A percentile compares a stretch with the other conserved stretches of the same genome.
phyloP scores from a whole-genome alignment of 2,329 filamentous ascomycete species.

The Trichoderma cornu-damae region DNA sequence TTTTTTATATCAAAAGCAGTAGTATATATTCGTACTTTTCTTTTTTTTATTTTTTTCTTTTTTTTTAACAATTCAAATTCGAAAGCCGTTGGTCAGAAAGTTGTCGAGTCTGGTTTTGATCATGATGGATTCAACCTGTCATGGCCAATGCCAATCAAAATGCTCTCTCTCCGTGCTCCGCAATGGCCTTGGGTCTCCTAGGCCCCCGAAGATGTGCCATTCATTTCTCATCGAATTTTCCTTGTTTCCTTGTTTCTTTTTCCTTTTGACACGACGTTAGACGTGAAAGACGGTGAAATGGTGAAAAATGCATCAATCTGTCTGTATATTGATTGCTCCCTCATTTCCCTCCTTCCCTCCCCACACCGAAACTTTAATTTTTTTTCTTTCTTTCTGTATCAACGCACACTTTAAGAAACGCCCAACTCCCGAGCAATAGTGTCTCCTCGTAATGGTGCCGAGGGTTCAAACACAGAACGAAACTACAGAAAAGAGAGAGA shows the following conservation, averaged over 20 bases:
- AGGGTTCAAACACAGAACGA: neutral
- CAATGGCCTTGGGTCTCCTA: neutral
- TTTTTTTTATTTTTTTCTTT: too few relatives aligned
- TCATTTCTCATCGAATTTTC: neutral
- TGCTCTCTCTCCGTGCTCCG: neutral
- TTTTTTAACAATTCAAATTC: constrained; percentile 11
- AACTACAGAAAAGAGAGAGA: neutral
- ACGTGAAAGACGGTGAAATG: neutral
- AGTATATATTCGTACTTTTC: constrained; percentile 13
- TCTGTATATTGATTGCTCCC: neutral
- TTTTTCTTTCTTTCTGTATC: constrained; percentile 7
- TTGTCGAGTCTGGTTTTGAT: neutral
- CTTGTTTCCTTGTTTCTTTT: neutral
- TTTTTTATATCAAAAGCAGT: constrained; percentile 8
- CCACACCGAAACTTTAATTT: too few relatives aligned
- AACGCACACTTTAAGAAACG: constrained; percentile 22
- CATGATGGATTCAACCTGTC: constrained; percentile 6
- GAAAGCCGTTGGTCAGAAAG: neutral
- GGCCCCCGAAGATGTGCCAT: neutral
- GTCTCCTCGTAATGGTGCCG: neutral
- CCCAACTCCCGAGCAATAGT: constrained; percentile 31
- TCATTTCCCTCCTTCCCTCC: neutral
- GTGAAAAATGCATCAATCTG: too few relatives aligned
- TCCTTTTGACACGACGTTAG: too few relatives aligned
- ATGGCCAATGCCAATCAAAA: neutral